A percentile compares a stretch with the other conserved stretches of the same genome.
Conservation (phyloP, 352 stramenopile genomes). For the Phytophthora vignae region DNA sequence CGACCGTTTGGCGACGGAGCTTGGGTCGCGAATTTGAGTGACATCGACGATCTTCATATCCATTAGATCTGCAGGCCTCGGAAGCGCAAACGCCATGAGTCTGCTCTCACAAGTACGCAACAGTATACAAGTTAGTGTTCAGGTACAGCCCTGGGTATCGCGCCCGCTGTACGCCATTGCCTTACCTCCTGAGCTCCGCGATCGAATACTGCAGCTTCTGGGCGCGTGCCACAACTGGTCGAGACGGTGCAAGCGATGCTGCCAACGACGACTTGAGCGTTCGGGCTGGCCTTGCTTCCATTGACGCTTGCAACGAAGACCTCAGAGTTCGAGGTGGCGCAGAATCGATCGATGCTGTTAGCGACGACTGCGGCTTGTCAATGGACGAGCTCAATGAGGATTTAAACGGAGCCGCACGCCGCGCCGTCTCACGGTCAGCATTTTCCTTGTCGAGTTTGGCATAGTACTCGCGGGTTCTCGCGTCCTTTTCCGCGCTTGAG, state of each 20-base stretch:
- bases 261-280: slow-evolving; percentile 31
- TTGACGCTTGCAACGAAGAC: slow-evolving; percentile 22
- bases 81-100: slow-evolving; percentile 39
- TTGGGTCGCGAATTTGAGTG: slow-evolving; percentile 51
- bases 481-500: slow-evolving; percentile 47
- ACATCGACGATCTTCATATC: slow-evolving; percentile 79
- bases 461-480: slow-evolving; percentile 63
- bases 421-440: slow-evolving; percentile 43
- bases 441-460: slow-evolving; percentile 68
- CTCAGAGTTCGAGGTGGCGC: slow-evolving; percentile 26
- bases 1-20: slow-evolving; percentile 38
- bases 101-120: slow-evolving; percentile 24
- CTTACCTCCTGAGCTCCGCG: slow-evolving; percentile 60
- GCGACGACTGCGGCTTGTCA: slow-evolving; percentile 27
- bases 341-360: slow-evolving; percentile 28
- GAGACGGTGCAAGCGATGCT: slow-evolving; percentile 31
- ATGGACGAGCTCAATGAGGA: slow-evolving; percentile 63
- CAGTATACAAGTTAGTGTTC: not conserved
- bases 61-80: slow-evolving; percentile 57
- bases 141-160: not conserved
- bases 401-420: slow-evolving; percentile 53
- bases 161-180: not conserved
- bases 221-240: slow-evolving; percentile 19
- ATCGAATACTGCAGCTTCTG: slow-evolving; percentile 71
- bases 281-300: slow-evolving; percentile 18